Conservation (phyloP, 306 rosid genomes). For the Trifolium repens region DNA sequence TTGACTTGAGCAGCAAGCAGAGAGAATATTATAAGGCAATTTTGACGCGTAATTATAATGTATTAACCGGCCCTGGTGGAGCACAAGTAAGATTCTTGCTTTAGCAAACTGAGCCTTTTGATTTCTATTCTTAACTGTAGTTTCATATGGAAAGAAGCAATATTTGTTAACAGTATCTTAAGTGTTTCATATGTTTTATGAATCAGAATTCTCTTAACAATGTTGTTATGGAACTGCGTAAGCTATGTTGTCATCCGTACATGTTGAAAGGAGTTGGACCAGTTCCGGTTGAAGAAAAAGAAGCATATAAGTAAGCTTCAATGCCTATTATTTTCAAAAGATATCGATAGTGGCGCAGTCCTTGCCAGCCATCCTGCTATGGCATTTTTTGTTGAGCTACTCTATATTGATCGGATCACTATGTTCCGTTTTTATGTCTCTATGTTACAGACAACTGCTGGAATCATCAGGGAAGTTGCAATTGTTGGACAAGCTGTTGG, state of each 20-base stretch:
- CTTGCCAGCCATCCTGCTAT: background rate
- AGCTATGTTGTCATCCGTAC: conserved; percentile 95
- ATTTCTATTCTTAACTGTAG: conserved; percentile 24
- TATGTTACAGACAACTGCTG: conserved; percentile 72
- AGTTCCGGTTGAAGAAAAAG: conserved; percentile 69
- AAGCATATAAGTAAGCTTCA: conserved; percentile 63
- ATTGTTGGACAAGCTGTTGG: conserved; percentile 93
- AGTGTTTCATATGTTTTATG: conserved; percentile 38
- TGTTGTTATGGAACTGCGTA: conserved; percentile 96
- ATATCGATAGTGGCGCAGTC: background rate
- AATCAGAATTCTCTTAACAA: conserved; percentile 93
- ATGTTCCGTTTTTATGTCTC: conserved; percentile 37
- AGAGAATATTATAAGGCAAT: conserved; percentile 97
- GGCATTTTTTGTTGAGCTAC: too few relatives aligned
- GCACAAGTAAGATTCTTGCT: conserved; percentile 66
- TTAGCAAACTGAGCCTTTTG: conserved; percentile 29
- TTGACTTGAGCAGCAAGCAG: conserved; percentile 90
- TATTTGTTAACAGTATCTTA: background rate
- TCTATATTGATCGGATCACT: background rate
- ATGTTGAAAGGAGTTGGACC: conserved; percentile 99
- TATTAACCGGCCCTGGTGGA: conserved; percentile 94
- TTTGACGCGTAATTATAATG: conserved; percentile 91
- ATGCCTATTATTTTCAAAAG: conserved; percentile 21
- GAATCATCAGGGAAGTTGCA: conserved; percentile 97
- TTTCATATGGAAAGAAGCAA: conserved; percentile 29